A percentile compares a stretch with the other conserved stretches of the same genome.
Evolutionary conservation across 495 filamentous ascomycete species (phyloP).

Genomic region (Neurospora cerealis): DNA sequence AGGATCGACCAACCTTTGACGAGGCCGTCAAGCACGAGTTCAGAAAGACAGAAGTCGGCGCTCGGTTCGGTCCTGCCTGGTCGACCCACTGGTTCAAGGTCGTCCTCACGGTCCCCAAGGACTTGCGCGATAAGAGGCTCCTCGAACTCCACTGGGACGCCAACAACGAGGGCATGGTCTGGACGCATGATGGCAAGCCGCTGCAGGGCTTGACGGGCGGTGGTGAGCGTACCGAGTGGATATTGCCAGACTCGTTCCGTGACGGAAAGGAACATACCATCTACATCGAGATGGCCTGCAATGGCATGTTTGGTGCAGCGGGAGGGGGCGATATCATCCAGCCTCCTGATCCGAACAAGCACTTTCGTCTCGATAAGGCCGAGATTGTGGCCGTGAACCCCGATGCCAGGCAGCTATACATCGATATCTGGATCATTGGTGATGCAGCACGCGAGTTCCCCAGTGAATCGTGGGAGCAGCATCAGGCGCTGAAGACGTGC

Average conservation of each 20-base stretch:
- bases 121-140: conserved; percentile 60
- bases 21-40: conserved; percentile 79
- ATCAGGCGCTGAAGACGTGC: conserved; percentile 70
- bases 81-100: conserved; percentile 97
- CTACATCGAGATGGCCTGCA: conserved; percentile 98
- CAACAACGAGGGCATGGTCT: conserved; percentile 84
- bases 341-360: conserved; percentile 73
- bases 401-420: conserved; percentile 68
- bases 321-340: conserved; percentile 78
- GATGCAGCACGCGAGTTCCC: conserved; percentile 78
- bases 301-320: conserved; percentile 95
- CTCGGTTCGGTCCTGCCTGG: conserved; percentile 87
- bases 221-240: conserved; percentile 82
- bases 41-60: conserved; percentile 60
- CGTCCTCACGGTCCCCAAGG: conserved; percentile 60
- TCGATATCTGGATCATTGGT: conserved; percentile 94
- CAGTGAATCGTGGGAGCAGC: conserved; percentile 71
- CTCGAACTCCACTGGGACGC: conserved; percentile 95
- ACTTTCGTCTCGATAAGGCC: conserved; percentile 66
- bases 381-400: conserved; percentile 83
- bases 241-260: conserved; percentile 66
- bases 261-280: conserved; percentile 82
- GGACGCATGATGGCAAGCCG: conserved; percentile 77
- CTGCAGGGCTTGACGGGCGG: conserved; percentile 90
- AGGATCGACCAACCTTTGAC: conserved; percentile 75